Evolutionary conservation across 2,329 filamentous ascomycete genomes (phyloP).

Genomic region (Talaromyces sp.): DNA sequence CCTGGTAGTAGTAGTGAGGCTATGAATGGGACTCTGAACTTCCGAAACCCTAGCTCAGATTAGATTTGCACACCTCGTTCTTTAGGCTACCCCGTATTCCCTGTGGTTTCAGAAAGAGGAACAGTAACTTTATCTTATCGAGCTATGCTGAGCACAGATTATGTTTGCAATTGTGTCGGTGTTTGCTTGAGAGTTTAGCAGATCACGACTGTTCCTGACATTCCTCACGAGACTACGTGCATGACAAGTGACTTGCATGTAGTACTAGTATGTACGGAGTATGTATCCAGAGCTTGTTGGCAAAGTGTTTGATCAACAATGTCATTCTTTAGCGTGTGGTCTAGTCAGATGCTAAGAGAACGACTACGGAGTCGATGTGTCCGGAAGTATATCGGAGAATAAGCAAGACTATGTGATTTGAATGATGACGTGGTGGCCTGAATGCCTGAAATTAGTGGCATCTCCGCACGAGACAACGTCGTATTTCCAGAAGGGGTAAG

Average conservation of each 20-base stretch:
- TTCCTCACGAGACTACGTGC: not conserved
- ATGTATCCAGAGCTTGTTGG: not conserved
- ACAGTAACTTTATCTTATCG: not conserved
- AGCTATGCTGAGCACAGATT: not conserved
- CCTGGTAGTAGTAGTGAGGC: not conserved
- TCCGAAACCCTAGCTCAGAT: constrained; percentile 1
- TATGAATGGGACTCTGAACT: not conserved
- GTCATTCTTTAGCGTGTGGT: not conserved
- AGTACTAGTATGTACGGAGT: not conserved
- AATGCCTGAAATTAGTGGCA: constrained; percentile 8
- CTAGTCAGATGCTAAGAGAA: not conserved
- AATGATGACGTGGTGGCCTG: not conserved
- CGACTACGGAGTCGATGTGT: not conserved
- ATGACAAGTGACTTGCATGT: not conserved
- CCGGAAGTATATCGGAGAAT: constrained; percentile 2
- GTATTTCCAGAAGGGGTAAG: not conserved
- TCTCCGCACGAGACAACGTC: not conserved
- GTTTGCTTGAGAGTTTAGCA: not conserved
- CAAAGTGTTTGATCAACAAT: not conserved
- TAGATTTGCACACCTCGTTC: not conserved
- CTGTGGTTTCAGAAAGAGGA: not conserved
- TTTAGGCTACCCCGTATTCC: not conserved
- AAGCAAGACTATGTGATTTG: too few relatives aligned
- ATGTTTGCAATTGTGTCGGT: not conserved
- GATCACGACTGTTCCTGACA: constrained; percentile 2